phyloP scores from a whole-genome alignment of 768 basidiomycete species.

The Calocybe indica region DNA sequence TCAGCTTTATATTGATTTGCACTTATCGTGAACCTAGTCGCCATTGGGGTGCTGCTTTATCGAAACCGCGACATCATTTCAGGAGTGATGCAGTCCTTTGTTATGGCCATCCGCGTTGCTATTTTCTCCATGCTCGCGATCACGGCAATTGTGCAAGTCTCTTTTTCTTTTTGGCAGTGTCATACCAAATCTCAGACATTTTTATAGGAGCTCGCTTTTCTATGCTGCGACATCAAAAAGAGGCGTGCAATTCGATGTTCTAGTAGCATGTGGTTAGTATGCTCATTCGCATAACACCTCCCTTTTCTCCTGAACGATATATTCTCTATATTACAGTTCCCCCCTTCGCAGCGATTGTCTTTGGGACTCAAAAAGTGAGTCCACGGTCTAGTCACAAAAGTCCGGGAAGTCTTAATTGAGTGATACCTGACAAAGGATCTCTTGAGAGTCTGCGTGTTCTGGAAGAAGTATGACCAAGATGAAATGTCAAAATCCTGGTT shows the following conservation, averaged over 20 bases:
- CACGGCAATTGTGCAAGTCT: conserved; percentile 9
- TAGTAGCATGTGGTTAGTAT: conserved; percentile 17
- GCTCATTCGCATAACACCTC: not conserved
- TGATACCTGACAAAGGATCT: no score
- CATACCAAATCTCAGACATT: not conserved
- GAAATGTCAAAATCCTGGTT: no score
- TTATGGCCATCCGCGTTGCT: conserved; percentile 22
- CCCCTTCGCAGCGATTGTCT: conserved; percentile 18
- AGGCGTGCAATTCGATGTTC: conserved; percentile 22
- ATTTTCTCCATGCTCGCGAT: conserved; percentile 20
- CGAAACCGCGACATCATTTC: conserved; percentile 16
- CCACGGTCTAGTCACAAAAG: no score
- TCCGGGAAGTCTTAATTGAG: no score
- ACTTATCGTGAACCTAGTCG: conserved; percentile 8
- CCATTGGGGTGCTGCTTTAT: conserved; percentile 18
- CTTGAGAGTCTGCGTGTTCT: no score
- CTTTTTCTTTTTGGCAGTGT: not conserved
- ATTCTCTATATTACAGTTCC: conserved; percentile 14
- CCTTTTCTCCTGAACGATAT: not conserved
- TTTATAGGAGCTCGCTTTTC: conserved; percentile 18
- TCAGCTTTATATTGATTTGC: not conserved
- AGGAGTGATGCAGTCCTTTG: conserved; percentile 17
- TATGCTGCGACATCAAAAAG: conserved; percentile 15
- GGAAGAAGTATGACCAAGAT: no score
- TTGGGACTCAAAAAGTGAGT: conserved; percentile 21